Evolutionary conservation across 306 rosid genomes (phyloP).

Genomic region (Fragaria iinumae): DNA sequence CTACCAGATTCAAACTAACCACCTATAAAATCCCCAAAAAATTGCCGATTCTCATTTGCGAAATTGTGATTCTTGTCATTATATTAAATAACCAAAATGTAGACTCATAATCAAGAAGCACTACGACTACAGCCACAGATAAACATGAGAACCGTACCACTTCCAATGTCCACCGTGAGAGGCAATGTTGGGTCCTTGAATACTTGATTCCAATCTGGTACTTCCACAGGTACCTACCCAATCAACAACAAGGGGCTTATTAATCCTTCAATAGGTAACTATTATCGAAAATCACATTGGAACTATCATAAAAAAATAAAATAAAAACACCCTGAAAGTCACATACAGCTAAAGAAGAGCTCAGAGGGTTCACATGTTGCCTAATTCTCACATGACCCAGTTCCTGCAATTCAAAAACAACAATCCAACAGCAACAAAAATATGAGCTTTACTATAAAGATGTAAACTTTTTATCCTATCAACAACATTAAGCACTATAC

Average conservation of each 20-base stretch:
- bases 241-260: not conserved
- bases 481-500: not conserved
- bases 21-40: not conserved
- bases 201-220: conserved; percentile 75
- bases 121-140: not conserved
- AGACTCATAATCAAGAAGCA: not conserved
- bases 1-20: not conserved
- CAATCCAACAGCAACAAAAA: not conserved
- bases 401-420: conserved; percentile 49
- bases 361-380: conserved; percentile 92
- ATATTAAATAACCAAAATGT: not conserved
- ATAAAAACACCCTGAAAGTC: not conserved
- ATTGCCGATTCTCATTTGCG: too few relatives aligned
- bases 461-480: not conserved
- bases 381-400: conserved; percentile 79
- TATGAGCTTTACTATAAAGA: not conserved
- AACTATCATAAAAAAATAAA: not conserved
- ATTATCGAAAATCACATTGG: not conserved
- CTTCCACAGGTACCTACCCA: conserved; percentile 59
- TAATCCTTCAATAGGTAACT: not conserved
- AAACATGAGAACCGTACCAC: conserved; percentile 46
- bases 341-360: conserved; percentile 73
- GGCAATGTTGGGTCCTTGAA: conserved; percentile 84
- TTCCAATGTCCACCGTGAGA: conserved; percentile 90
- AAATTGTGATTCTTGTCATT: not conserved